Conservation (phyloP, 257 asterid genomes). For the Penstemon davidsonii region DNA sequence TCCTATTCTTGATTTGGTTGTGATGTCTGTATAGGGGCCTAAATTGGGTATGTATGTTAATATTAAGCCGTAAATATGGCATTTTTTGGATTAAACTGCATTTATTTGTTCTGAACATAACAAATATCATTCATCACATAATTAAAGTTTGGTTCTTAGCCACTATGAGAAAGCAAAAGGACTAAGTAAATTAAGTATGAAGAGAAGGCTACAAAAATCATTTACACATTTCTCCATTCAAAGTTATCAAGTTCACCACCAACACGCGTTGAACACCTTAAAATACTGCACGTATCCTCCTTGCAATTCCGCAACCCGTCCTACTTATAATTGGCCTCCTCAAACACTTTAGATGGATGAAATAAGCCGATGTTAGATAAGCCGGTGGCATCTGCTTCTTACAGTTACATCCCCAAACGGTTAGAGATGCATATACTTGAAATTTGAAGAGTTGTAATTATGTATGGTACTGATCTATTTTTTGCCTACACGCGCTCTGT, state of each 20-base stretch:
- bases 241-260: background rate
- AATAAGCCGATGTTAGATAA: too few relatives aligned
- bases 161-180: background rate
- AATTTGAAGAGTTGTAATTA: too few relatives aligned
- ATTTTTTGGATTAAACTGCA: background rate
- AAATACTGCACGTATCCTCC: background rate
- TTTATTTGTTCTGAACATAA: conserved; percentile 4
- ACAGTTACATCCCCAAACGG: too few relatives aligned
- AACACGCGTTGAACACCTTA: background rate
- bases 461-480: too few relatives aligned
- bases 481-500: background rate
- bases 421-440: too few relatives aligned
- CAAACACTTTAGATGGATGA: too few relatives aligned
- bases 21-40: conserved; percentile 1
- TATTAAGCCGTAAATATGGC: background rate
- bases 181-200: background rate
- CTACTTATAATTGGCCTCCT: too few relatives aligned
- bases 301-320: too few relatives aligned
- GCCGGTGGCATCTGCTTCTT: too few relatives aligned
- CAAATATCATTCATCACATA: background rate
- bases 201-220: background rate
- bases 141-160: conserved; percentile 12
- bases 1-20: background rate
- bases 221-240: conserved; percentile 6
- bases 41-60: background rate